Conservation (phyloP, 257 asterid genomes). For the Ajuga chamaepitys region DNA sequence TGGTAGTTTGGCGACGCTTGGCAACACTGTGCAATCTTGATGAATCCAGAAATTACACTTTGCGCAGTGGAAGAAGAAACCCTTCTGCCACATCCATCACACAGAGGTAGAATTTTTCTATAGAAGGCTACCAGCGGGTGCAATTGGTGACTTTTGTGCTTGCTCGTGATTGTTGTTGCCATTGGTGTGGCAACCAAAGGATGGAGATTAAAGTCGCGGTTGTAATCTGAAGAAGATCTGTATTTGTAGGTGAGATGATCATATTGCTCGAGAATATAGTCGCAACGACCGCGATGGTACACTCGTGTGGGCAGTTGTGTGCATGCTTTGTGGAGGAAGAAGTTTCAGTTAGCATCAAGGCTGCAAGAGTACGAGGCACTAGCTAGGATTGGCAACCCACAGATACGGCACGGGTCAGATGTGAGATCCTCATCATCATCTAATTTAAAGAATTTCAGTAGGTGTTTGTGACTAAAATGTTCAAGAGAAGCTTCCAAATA, state of each 20-base stretch:
- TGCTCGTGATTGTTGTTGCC: not conserved
- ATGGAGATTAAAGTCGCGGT: not conserved
- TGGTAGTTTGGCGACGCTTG: not conserved
- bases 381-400: not conserved
- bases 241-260: not conserved
- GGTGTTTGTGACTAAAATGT: not conserved
- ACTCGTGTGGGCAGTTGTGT: not conserved
- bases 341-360: not conserved
- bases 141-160: not conserved
- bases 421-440: not conserved
- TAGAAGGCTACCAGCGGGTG: not conserved
- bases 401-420: not conserved
- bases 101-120: not conserved
- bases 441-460: not conserved
- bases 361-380: not conserved
- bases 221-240: not conserved
- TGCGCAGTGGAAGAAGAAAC: not conserved
- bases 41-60: not conserved
- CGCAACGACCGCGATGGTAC: not conserved
- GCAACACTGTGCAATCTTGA: not conserved
- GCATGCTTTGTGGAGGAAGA: not conserved
- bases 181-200: not conserved
- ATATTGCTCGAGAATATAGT: not conserved
- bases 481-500: too few species aligned
- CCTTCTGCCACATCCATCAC: not conserved